Evolutionary conservation across 106 monocot genomes (phyloP).

Genomic region (Xerophyta viscosa): DNA sequence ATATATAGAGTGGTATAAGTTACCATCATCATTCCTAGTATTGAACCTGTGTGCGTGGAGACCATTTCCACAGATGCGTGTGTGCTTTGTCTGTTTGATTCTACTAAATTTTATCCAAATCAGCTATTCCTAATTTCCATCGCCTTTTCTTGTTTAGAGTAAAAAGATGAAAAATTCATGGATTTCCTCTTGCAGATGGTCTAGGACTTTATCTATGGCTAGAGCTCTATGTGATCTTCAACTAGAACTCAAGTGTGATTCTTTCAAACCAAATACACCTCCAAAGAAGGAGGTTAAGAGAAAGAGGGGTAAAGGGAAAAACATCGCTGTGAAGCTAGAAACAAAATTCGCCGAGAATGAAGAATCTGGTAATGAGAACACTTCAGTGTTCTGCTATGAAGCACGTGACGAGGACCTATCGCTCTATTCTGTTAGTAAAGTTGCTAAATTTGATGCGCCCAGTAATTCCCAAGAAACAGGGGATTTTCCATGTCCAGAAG

Average conservation of each 20-base stretch:
- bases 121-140: too few species aligned
- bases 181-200: conserved; percentile 29
- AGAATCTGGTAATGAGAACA: conserved; percentile 2
- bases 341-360: conserved; percentile 13
- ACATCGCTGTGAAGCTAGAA: conserved; percentile 21
- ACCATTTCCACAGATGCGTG: too few species aligned
- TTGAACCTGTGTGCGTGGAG: too few species aligned
- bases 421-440: too few species aligned
- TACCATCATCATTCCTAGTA: too few species aligned
- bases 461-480: conserved; percentile 11
- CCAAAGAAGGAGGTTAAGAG: conserved; percentile 35
- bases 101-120: too few species aligned
- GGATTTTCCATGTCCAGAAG: conserved; percentile 67
- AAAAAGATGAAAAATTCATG: not conserved
- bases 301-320: conserved; percentile 21
- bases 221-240: conserved; percentile 67
- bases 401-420: not conserved
- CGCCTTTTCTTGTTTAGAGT: too few species aligned
- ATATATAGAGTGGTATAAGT: too few species aligned
- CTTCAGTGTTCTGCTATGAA: not conserved
- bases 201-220: conserved; percentile 78
- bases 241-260: conserved; percentile 19
- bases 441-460: too few species aligned
- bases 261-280: conserved; percentile 63
- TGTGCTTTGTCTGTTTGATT: too few species aligned